Percentiles rank a stretch among this genome's conserved stretches.
These are phyloP conservation scores for Chrysosporium keratinophilum DNA, from an alignment of 2,329 filamentous ascomycete genomes.

Conservation along the genomic window DNA sequence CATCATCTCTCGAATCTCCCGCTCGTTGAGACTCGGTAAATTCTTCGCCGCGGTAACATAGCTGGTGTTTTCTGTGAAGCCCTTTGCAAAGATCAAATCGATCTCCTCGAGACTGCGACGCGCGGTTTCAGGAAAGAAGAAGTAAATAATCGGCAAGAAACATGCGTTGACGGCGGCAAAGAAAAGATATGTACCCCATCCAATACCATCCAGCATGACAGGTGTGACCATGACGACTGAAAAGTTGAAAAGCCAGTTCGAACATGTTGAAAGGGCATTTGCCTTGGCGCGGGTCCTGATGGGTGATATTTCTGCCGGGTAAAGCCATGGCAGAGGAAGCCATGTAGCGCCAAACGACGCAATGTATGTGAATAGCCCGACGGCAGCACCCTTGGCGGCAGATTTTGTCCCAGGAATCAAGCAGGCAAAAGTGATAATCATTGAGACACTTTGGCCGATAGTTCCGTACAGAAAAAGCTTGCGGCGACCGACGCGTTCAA, in stretches of 20 bases:
- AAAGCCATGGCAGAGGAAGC: conserved; percentile 38
- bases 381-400: conserved; percentile 35
- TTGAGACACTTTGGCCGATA: conserved; percentile 31
- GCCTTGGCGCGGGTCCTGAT: conserved; percentile 16
- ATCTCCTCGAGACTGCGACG: conserved; percentile 33
- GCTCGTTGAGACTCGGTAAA: background rate
- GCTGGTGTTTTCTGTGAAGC: conserved; percentile 16
- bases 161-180: conserved; percentile 28
- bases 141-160: conserved; percentile 37
- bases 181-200: conserved; percentile 35
- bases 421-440: conserved; percentile 34
- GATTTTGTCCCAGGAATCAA: conserved; percentile 25
- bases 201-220: conserved; percentile 20
- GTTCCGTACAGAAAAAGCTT: conserved; percentile 35
- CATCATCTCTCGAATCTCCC: conserved; percentile 16
- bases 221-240: conserved; percentile 21
- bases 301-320: conserved; percentile 18
- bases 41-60: conserved; percentile 1
- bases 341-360: conserved; percentile 58
- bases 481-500: conserved; percentile 38
- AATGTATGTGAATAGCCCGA: conserved; percentile 60
- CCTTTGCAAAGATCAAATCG: conserved; percentile 25
- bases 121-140: conserved; percentile 45
- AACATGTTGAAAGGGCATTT: conserved; percentile 19
- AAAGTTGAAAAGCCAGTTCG: conserved; percentile 23